Percentiles rank a stretch among this genome's conserved stretches.
Conservation (phyloP, 2,329 filamentous ascomycete genomes). For the Penicillium sp. region DNA sequence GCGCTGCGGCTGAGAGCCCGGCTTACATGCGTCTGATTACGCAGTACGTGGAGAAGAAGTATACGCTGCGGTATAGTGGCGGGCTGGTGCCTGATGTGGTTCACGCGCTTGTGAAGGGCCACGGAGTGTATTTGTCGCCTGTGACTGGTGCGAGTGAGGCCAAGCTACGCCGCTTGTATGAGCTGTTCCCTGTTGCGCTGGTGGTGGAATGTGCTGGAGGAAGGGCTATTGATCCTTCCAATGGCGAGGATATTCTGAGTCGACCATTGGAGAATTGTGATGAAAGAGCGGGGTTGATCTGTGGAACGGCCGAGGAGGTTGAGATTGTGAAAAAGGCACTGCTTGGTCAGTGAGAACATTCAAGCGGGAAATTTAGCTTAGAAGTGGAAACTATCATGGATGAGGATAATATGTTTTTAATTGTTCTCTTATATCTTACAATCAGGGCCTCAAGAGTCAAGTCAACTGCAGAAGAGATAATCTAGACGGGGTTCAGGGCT, state of each 20-base stretch:
- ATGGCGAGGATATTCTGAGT: constrained; percentile 7
- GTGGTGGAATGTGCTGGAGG: constrained; percentile 7
- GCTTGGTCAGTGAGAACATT: neutral
- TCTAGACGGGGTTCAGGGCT: too few species aligned
- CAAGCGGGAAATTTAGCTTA: neutral
- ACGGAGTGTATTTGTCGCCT: constrained; percentile 5
- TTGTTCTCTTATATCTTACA: too few species aligned
- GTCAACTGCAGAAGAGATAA: too few species aligned
- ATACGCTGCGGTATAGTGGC: constrained; percentile 6
- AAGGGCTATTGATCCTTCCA: constrained; percentile 1
- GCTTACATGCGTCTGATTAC: constrained; percentile 5
- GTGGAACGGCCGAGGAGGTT: constrained; percentile 7
- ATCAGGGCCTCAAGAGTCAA: too few species aligned
- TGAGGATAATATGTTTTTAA: neutral
- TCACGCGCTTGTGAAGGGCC: constrained; percentile 6
- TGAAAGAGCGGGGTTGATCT: constrained; percentile 5
- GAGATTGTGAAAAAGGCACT: constrained; percentile 5
- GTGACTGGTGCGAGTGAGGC: constrained; percentile 1
- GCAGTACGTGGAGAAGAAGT: constrained; percentile 5
- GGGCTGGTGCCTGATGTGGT: constrained; percentile 6
- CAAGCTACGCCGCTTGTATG: constrained; percentile 8
- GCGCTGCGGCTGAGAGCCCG: constrained; percentile 2
- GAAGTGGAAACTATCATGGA: neutral
- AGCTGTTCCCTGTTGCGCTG: constrained; percentile 5
- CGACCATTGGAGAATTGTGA: constrained; percentile 1